These are phyloP conservation scores for Psidium friedrichsthalianum DNA, from an alignment of 345 rosid species.

Conservation along the genomic window DNA sequence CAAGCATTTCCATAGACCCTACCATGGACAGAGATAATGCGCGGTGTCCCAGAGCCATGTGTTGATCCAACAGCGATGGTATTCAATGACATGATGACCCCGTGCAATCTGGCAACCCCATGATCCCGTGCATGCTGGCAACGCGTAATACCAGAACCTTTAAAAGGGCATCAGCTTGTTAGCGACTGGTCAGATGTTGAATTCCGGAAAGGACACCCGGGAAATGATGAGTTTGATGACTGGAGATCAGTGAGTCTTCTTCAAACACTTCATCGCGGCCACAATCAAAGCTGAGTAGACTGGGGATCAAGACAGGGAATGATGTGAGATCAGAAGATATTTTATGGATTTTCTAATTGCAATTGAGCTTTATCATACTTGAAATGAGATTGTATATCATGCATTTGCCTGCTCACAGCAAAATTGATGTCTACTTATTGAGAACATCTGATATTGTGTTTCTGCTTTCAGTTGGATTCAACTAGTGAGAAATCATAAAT, in stretches of 20 bases:
- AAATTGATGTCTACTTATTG: background rate
- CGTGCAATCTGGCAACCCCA: no score
- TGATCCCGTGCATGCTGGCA: background rate
- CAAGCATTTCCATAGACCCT: background rate
- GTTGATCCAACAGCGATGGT: background rate
- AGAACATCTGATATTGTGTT: background rate
- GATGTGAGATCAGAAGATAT: background rate
- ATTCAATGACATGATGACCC: background rate
- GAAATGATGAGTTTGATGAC: background rate
- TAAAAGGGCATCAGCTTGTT: background rate
- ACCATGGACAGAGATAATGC: background rate
- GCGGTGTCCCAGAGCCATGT: rapidly evolving
- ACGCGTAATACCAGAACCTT: background rate
- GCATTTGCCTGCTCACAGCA: background rate
- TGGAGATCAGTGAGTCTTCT: background rate
- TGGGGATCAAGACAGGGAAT: background rate
- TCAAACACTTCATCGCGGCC: background rate
- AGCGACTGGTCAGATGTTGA: background rate
- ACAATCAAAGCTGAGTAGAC: background rate
- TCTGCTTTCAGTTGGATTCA: background rate
- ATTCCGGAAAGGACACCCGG: background rate
- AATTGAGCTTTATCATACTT: background rate
- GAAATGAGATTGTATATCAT: background rate
- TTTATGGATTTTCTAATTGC: background rate
- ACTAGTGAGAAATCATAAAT: background rate